Percentiles rank a stretch among this genome's conserved stretches.
phyloP scores from a whole-genome alignment of 2,329 filamentous ascomycete genomes.

The Polytolypa hystricis region DNA sequence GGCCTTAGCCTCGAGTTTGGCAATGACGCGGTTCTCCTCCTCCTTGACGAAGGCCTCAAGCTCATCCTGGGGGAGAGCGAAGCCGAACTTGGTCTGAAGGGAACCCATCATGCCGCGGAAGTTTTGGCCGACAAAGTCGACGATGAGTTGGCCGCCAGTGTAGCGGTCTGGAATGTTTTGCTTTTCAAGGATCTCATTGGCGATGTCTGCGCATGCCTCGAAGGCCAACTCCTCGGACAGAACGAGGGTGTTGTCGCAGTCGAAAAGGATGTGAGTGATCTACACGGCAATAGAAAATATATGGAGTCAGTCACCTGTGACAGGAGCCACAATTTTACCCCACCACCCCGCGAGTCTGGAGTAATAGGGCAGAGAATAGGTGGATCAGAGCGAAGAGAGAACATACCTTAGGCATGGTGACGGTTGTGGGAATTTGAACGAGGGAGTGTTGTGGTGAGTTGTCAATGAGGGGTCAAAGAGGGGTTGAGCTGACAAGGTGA shows the following conservation, averaged over 20 bases:
- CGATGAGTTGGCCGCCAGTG: slow-evolving; percentile 66
- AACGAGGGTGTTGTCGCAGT: slow-evolving; percentile 80
- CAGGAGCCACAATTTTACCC: neutral
- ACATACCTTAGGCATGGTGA: slow-evolving; percentile 6
- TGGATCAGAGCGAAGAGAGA: neutral
- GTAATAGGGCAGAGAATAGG: neutral
- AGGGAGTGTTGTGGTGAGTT: neutral
- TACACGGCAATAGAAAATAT: slow-evolving; percentile 22
- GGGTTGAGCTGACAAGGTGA: neutral
- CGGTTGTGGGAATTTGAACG: neutral
- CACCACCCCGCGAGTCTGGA: no score
- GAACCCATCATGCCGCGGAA: slow-evolving; percentile 82
- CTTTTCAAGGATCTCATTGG: slow-evolving; percentile 70
- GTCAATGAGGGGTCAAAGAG: slow-evolving; percentile 1
- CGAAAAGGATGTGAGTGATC: slow-evolving; percentile 64
- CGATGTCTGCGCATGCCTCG: slow-evolving; percentile 77
- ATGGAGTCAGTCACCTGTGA: slow-evolving; percentile 9
- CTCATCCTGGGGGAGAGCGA: slow-evolving; percentile 57
- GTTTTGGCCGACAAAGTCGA: slow-evolving; percentile 86
- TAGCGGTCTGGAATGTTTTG: slow-evolving; percentile 57
- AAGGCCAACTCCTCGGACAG: slow-evolving; percentile 85
- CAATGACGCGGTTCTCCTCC: slow-evolving; percentile 76
- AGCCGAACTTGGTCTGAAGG: slow-evolving; percentile 64
- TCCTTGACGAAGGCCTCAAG: slow-evolving; percentile 61
- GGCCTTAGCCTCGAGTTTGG: slow-evolving; percentile 60